Evolutionary conservation across 441 rosid species (phyloP).

Genomic region (Populus hybrid): DNA sequence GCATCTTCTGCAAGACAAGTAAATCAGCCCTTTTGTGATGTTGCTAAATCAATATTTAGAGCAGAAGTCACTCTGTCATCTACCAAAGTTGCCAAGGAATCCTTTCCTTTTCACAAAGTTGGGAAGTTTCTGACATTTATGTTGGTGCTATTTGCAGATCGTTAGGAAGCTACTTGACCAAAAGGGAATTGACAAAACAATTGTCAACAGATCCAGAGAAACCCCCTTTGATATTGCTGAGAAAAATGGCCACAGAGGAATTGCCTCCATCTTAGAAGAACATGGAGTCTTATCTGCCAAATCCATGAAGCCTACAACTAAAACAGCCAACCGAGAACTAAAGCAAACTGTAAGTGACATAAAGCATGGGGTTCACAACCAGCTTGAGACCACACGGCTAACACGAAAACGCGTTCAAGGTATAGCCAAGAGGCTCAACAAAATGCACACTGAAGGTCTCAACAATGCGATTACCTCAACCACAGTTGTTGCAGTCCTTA

Average conservation of each 20-base stretch:
- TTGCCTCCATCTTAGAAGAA: slow-evolving; percentile 50
- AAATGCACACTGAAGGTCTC: slow-evolving; percentile 86
- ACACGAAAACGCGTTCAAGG: slow-evolving; percentile 80
- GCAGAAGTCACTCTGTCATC: neutral
- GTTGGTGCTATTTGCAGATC: slow-evolving; percentile 44
- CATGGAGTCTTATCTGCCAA: slow-evolving; percentile 60
- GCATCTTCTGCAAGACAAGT: neutral
- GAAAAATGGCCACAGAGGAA: slow-evolving; percentile 54
- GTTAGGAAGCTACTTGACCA: slow-evolving; percentile 57
- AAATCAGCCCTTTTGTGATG: neutral
- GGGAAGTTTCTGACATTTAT: neutral
- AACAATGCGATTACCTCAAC: slow-evolving; percentile 93
- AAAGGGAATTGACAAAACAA: slow-evolving; percentile 46
- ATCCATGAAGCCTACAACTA: slow-evolving; percentile 43
- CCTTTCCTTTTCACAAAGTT: neutral
- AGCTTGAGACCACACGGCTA: slow-evolving; percentile 70
- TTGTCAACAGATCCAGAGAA: slow-evolving; percentile 63
- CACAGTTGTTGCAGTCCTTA: slow-evolving; percentile 88
- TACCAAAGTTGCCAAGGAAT: slow-evolving; percentile 34
- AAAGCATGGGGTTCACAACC: slow-evolving; percentile 85
- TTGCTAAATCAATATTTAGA: neutral
- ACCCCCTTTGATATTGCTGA: slow-evolving; percentile 90
- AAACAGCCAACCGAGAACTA: slow-evolving; percentile 47
- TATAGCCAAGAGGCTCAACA: slow-evolving; percentile 73
- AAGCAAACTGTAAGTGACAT: slow-evolving; percentile 97